Percentiles rank a stretch among this genome's conserved stretches.
phyloP scores from a whole-genome alignment of 768 basidiomycete species.

The Royoungia palumana region DNA sequence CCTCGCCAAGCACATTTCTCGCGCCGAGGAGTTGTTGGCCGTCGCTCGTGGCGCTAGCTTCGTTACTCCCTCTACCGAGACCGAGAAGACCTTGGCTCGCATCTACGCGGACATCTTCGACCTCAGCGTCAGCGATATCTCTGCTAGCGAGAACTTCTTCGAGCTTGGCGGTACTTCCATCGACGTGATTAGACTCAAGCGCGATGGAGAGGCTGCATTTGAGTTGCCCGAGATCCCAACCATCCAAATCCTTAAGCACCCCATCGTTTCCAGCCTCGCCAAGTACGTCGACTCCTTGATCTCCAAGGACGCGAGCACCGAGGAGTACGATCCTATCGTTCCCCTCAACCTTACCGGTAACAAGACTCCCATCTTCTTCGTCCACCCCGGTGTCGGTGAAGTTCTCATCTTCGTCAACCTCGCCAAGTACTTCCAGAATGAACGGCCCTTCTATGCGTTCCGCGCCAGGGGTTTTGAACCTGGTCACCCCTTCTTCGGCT shows the following conservation, averaged over 20 bases:
- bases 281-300: slow-evolving; percentile 34
- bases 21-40: slow-evolving; percentile 27
- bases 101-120: slow-evolving; percentile 34
- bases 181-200: slow-evolving; percentile 34
- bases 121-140: slow-evolving; percentile 21
- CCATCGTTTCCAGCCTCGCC: slow-evolving; percentile 28
- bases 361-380: slow-evolving; percentile 43
- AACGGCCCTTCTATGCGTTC: slow-evolving; percentile 43
- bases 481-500: slow-evolving; percentile 33
- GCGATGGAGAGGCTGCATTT: slow-evolving; percentile 29
- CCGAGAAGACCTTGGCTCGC: slow-evolving; percentile 30
- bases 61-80: slow-evolving; percentile 18
- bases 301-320: slow-evolving; percentile 15
- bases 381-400: slow-evolving; percentile 45
- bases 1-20: slow-evolving; percentile 28
- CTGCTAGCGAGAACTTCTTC: slow-evolving; percentile 37
- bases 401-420: slow-evolving; percentile 42
- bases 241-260: slow-evolving; percentile 39
- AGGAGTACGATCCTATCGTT: slow-evolving; percentile 41
- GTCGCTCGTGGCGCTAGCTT: slow-evolving; percentile 24
- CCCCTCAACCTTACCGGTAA: slow-evolving; percentile 37
- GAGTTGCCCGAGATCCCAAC: slow-evolving; percentile 34
- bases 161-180: slow-evolving; percentile 43
- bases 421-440: slow-evolving; percentile 39
- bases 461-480: slow-evolving; percentile 45